These are phyloP conservation scores for Pittosporum tobira DNA, from an alignment of 129 eudicot species.

Conservation along the genomic window DNA sequence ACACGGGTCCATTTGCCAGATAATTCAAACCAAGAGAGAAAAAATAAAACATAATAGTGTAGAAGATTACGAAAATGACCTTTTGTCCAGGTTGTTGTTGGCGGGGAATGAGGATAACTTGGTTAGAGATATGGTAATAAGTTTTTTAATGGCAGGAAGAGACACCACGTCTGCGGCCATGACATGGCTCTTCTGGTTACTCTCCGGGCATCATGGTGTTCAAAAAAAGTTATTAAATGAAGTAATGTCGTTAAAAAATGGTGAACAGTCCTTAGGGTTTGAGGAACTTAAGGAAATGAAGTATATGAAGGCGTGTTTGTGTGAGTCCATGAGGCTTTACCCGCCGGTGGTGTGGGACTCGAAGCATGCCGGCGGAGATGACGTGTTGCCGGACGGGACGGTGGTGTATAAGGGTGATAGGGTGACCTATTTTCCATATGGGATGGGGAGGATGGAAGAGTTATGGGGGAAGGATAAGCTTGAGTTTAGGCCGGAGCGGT, in stretches of 20 bases:
- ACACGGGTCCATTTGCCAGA: conserved; percentile 15
- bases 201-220: conserved; percentile 17
- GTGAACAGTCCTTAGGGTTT: background rate
- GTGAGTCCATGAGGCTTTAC: conserved; percentile 51
- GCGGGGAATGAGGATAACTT: conserved; percentile 22
- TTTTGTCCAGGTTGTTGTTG: conserved; percentile 17
- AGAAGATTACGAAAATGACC: background rate
- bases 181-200: conserved; percentile 46
- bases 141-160: conserved; percentile 53
- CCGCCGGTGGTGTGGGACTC: conserved; percentile 66
- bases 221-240: conserved; percentile 26
- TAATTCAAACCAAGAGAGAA: conserved; percentile 20
- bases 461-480: conserved; percentile 46
- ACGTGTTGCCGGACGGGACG: conserved; percentile 51
- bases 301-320: conserved; percentile 32
- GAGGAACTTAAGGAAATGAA: conserved; percentile 35
- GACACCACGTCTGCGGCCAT: conserved; percentile 55
- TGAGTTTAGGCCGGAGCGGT: conserved; percentile 59
- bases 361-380: conserved; percentile 38
- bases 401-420: conserved; percentile 33
- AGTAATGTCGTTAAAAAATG: conserved; percentile 7
- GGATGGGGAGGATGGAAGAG: conserved; percentile 58
- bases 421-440: conserved; percentile 51
- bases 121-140: conserved; percentile 41
- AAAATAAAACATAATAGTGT: background rate